A percentile compares a stretch with the other conserved stretches of the same genome.
Conservation (phyloP, 2,329 filamentous ascomycete genomes). For the Colletotrichum tabaci region DNA sequence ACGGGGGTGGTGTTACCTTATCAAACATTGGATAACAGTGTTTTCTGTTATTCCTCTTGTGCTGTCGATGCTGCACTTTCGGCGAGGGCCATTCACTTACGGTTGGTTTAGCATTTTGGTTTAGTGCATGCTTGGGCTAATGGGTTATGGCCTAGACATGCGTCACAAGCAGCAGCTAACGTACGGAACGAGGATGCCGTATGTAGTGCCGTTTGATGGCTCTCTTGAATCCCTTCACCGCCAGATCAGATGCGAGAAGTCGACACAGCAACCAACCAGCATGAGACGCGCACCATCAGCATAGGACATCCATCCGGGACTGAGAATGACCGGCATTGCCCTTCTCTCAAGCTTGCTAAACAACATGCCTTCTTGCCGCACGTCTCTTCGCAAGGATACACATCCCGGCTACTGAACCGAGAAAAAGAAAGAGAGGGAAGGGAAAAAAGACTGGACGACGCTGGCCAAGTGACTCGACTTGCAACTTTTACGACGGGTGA, state of each 20-base stretch:
- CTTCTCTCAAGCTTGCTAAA: neutral
- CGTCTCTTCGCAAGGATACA: neutral
- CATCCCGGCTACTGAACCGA: neutral
- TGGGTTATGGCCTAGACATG: slow-evolving; percentile 7
- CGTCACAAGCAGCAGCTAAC: slow-evolving; percentile 23
- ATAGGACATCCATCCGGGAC: neutral
- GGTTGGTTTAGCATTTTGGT: slow-evolving; percentile 17
- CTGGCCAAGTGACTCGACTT: slow-evolving; percentile 7
- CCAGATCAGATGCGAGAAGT: slow-evolving; percentile 15
- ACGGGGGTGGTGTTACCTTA: slow-evolving; percentile 2
- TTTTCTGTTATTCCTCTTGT: neutral
- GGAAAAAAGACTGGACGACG: neutral
- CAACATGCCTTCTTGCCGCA: slow-evolving; percentile 12
- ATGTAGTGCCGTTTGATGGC: slow-evolving; percentile 2
- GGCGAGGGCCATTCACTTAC: neutral
- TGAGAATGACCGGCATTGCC: slow-evolving; percentile 19
- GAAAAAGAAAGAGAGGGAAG: neutral
- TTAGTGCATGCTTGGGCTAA: slow-evolving; percentile 10
- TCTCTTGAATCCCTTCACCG: slow-evolving; percentile 30
- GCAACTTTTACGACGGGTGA: slow-evolving; percentile 3
- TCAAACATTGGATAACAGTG: neutral
- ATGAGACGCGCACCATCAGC: neutral
- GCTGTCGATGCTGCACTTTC: slow-evolving; percentile 1
- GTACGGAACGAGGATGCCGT: slow-evolving; percentile 21
- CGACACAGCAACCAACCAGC: slow-evolving; percentile 19